phyloP scores from a whole-genome alignment of 495 filamentous ascomycete genomes.

The Penicillium bovifimosum region DNA sequence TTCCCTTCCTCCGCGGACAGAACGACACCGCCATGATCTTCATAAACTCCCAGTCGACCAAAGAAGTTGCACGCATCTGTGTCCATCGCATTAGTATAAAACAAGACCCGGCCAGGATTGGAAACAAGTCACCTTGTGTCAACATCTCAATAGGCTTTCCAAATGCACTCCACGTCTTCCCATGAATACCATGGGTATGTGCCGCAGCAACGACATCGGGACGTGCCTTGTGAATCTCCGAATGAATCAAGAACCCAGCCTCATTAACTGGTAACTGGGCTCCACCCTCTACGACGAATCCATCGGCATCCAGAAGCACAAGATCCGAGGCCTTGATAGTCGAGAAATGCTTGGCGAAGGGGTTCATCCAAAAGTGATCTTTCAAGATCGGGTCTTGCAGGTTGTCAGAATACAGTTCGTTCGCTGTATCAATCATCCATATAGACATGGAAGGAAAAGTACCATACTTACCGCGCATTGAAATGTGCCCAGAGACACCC shows the following conservation, averaged over 20 bases:
- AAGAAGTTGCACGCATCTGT: slow-evolving; percentile 56
- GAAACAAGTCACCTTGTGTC: slow-evolving; percentile 33
- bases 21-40: slow-evolving; percentile 51
- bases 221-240: slow-evolving; percentile 45
- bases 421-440: background rate
- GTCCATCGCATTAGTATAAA: slow-evolving; percentile 1
- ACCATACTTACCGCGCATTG: slow-evolving; percentile 34
- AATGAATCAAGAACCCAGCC: slow-evolving; percentile 65
- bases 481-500: slow-evolving; percentile 62
- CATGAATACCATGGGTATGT: slow-evolving; percentile 45
- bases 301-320: slow-evolving; percentile 45
- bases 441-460: too few species aligned
- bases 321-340: slow-evolving; percentile 46
- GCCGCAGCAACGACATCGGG: slow-evolving; percentile 48
- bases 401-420: background rate
- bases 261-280: slow-evolving; percentile 51
- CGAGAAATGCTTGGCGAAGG: slow-evolving; percentile 55
- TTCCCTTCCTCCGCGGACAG: slow-evolving; percentile 57
- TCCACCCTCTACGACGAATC: slow-evolving; percentile 49
- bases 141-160: slow-evolving; percentile 46
- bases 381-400: slow-evolving; percentile 41
- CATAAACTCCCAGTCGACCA: slow-evolving; percentile 46
- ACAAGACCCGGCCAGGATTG: background rate
- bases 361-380: slow-evolving; percentile 64
- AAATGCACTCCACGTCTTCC: slow-evolving; percentile 45